Conservation (phyloP, 1,139 yeast species). For the Pichia norvegensis region DNA sequence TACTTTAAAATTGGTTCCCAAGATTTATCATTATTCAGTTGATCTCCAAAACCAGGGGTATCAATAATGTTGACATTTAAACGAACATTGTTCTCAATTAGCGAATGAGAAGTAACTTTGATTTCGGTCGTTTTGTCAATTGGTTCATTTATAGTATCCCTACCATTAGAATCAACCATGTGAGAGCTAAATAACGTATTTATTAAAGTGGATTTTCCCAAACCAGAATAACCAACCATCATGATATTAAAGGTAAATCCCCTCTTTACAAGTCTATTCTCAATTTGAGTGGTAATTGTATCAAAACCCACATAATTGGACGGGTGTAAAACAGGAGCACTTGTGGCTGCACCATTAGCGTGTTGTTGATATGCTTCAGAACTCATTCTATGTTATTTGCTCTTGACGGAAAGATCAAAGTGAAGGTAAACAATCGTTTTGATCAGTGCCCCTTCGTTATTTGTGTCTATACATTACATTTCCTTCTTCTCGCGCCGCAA, state of each 20-base stretch:
- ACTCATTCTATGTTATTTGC: not conserved
- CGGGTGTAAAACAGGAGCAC: slow-evolving; percentile 30
- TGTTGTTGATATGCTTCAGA: not conserved
- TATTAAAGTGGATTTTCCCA: slow-evolving; percentile 87
- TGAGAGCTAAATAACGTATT: slow-evolving; percentile 86
- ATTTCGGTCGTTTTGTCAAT: slow-evolving; percentile 85
- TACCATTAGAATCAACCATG: slow-evolving; percentile 66
- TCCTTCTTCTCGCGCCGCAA: too few relatives aligned
- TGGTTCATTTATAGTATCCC: slow-evolving; percentile 59
- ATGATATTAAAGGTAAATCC: slow-evolving; percentile 93
- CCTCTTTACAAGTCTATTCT: slow-evolving; percentile 79
- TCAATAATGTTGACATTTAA: slow-evolving; percentile 83
- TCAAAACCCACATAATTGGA: slow-evolving; percentile 83
- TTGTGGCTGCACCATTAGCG: not conserved
- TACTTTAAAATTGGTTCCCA: slow-evolving; percentile 97
- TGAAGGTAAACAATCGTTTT: not conserved
- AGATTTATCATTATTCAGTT: slow-evolving; percentile 87
- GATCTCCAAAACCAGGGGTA: slow-evolving; percentile 98
- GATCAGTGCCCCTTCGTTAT: not conserved
- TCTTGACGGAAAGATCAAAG: not conserved
- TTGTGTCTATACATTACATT: too few relatives aligned
- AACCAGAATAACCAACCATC: slow-evolving; percentile 92
- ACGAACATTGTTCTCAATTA: slow-evolving; percentile 80
- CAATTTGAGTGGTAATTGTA: slow-evolving; percentile 92
- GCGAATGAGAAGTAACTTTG: slow-evolving; percentile 58